phyloP scores from a whole-genome alignment of 768 basidiomycete genomes.

The Auricularia heimuer region DNA sequence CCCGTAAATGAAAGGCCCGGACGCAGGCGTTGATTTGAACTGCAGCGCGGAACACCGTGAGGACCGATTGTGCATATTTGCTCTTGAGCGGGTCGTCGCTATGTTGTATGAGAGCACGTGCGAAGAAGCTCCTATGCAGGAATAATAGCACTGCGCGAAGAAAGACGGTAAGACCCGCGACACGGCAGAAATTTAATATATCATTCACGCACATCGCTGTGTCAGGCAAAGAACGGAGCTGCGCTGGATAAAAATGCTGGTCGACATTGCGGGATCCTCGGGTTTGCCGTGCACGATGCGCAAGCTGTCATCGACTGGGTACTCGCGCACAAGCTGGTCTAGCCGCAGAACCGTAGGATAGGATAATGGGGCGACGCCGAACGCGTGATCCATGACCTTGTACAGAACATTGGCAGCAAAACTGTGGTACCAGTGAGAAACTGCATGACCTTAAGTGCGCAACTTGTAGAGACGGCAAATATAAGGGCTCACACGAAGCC shows the following conservation, averaged over 20 bases:
- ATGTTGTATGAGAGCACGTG: constrained; percentile 57
- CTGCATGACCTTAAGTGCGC: not conserved
- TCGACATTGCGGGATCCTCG: not conserved
- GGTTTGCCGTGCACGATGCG: not conserved
- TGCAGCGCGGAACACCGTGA: constrained; percentile 64
- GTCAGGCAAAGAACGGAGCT: not conserved
- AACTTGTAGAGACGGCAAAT: too few species aligned
- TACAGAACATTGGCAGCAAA: constrained; percentile 7
- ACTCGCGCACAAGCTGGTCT: constrained; percentile 10
- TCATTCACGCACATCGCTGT: not conserved
- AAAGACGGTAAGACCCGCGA: not conserved
- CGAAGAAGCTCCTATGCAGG: constrained; percentile 64
- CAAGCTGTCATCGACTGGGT: constrained; percentile 8
- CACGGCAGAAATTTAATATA: not conserved
- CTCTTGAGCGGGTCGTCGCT: constrained; percentile 62
- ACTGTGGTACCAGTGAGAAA: constrained; percentile 1
- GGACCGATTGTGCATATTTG: constrained; percentile 62
- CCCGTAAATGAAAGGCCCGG: constrained; percentile 44
- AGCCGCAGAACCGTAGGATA: constrained; percentile 11
- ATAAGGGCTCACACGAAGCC: not conserved
- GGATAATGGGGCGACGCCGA: constrained; percentile 7
- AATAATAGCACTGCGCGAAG: constrained; percentile 41
- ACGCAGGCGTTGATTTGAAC: constrained; percentile 48
- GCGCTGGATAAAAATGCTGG: not conserved
- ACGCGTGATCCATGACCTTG: constrained; percentile 11